Base-by-base conservation (phyloP, 2,329 filamentous ascomycete species). In the Claviceps cyperi region DNA sequence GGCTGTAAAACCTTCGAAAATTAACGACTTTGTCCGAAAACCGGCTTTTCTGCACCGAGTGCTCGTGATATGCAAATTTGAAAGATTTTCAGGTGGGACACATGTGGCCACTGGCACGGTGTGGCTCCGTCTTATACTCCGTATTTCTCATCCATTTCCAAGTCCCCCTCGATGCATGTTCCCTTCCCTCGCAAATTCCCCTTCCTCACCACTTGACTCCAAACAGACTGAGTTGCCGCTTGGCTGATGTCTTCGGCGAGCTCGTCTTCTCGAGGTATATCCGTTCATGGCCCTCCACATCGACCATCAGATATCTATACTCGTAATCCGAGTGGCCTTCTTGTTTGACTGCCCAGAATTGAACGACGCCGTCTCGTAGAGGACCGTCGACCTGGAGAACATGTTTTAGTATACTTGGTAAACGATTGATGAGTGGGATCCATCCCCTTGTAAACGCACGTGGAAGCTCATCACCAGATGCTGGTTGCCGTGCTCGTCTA, bases 391-490 rank as follows among this genome's bases (percentile, higher is more conserved):
- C 82, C 78, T 86, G 28, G 13, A 28, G 24, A 28, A 28, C 3
- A 28, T 28, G 24, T 28, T 28, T 28, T 28, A 28, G 24, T 28
- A 28, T 28, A 28, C 8, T 28, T 28, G 2, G 8, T 9, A 3
- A 28, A 28, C 24, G 8, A 28, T 28, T 8, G 13, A 44, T 32
- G 22, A 9, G 13, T 22, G 22, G 14, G 11, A 22, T 15, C 19
- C 22, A 22, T 39, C 13, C 32, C 2, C 28, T 36, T 38, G 22
- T 3, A 14, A 45, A 64, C 78, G 58, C 68, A 86, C 84, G 62
- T 92, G 81, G 64, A 96, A 96, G 57, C 88, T 81, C 77, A 96
- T 88, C 55, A 80, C 70, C 54, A 96, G 64, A 64, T 96, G 89
- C 54, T 94, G 83, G 19, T 81, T 81, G 4, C 90, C 90, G 53